These are phyloP conservation scores for Coriolopsis trogii DNA, from an alignment of 1,284 basidiomycete genomes.

Conservation along the genomic window DNA sequence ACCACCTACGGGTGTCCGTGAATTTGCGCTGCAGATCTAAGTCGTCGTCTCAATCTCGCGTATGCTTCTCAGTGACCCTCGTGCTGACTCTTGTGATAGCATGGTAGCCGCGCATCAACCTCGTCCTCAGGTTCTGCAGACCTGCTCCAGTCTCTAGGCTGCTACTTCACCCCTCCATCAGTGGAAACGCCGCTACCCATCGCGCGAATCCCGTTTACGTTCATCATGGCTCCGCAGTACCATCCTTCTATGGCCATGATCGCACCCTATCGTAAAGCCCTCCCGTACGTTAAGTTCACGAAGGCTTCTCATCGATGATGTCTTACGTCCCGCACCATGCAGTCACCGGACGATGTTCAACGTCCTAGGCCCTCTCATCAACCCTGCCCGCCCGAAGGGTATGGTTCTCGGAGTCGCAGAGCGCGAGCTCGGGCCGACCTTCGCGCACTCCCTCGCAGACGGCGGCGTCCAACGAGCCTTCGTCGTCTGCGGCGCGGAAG, in stretches of 20 bases:
- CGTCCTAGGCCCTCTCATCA: constrained; percentile 92
- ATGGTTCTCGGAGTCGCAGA: constrained; percentile 94
- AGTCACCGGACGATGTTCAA: constrained; percentile 94
- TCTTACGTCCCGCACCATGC: neutral
- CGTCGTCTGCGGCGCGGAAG: constrained; percentile 93
- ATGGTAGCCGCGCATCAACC: constrained; percentile 92
- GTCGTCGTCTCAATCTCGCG: no score
- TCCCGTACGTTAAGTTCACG: constrained; percentile 57
- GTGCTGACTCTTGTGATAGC: constrained; percentile 49
- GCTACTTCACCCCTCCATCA: constrained; percentile 73
- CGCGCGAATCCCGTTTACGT: constrained; percentile 78
- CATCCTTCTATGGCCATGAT: constrained; percentile 88
- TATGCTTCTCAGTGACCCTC: no score
- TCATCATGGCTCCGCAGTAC: constrained; percentile 93
- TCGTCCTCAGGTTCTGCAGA: constrained; percentile 96
- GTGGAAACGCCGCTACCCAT: constrained; percentile 59
- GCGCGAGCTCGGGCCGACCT: constrained; percentile 82
- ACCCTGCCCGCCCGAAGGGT: constrained; percentile 83
- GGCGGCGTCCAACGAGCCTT: constrained; percentile 81
- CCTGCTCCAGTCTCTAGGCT: constrained; percentile 85
- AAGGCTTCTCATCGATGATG: neutral
- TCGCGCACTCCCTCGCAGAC: constrained; percentile 75
- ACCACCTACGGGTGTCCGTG: no score
- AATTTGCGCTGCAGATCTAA: no score
- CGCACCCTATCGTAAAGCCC: constrained; percentile 82